A percentile compares a stretch with the other conserved stretches of the same genome.
Evolutionary conservation across 179 eudicot species (phyloP).

Genomic region (Beta lomatogona): DNA sequence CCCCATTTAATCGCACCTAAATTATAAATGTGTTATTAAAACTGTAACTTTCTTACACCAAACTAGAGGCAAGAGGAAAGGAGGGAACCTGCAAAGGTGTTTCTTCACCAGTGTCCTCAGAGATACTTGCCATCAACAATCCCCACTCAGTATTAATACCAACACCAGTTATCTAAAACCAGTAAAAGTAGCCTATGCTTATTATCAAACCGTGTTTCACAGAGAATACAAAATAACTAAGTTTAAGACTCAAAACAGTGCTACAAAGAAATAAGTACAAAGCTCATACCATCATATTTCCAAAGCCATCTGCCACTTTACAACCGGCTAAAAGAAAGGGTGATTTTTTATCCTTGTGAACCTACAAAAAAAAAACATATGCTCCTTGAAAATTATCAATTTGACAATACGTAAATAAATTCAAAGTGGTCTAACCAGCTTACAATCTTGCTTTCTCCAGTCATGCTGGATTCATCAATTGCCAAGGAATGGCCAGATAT

Average conservation of each 20-base stretch:
- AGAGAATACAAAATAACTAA: background rate
- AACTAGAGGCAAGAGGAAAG: background rate
- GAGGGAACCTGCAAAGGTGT: slow-evolving; percentile 81
- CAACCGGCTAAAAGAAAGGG: slow-evolving; percentile 91
- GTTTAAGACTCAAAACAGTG: background rate
- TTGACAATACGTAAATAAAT: slow-evolving; percentile 1
- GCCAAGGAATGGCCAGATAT: slow-evolving; percentile 77
- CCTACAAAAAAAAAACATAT: slow-evolving; percentile 42
- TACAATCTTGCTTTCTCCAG: slow-evolving; percentile 96
- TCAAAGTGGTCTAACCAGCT: slow-evolving; percentile 41
- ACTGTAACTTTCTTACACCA: background rate
- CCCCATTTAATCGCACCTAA: slow-evolving; percentile 91
- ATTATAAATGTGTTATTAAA: slow-evolving; percentile 4
- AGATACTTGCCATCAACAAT: slow-evolving; percentile 86
- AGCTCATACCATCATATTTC: slow-evolving; percentile 77
- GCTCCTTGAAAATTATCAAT: slow-evolving; percentile 16
- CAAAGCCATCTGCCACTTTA: slow-evolving; percentile 94
- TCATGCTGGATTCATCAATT: slow-evolving; percentile 97
- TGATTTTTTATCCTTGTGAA: slow-evolving; percentile 64
- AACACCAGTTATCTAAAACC: slow-evolving; percentile 75
- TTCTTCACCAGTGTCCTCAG: slow-evolving; percentile 92
- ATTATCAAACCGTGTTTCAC: background rate
- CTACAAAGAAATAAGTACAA: background rate
- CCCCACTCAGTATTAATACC: slow-evolving; percentile 97
- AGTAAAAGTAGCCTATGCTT: slow-evolving; percentile 6